Percentiles rank a stretch among this genome's conserved stretches.
phyloP scores from a whole-genome alignment of 2,329 filamentous ascomycete genomes.

The Huntiella decipiens region DNA sequence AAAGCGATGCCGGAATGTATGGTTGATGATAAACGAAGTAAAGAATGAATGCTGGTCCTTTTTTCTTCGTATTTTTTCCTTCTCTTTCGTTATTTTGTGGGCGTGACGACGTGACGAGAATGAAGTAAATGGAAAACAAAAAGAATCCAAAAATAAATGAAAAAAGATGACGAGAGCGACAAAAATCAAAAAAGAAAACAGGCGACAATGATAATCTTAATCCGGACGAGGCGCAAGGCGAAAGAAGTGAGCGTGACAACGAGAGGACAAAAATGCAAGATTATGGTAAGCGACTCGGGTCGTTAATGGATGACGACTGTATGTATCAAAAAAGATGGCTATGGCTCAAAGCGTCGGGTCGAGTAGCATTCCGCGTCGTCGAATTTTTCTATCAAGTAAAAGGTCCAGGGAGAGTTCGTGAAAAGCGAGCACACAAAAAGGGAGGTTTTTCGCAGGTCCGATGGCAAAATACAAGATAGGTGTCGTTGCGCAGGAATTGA shows the following conservation, averaged over 20 bases:
- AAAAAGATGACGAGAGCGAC: constrained; percentile 1
- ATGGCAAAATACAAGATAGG: too few relatives aligned
- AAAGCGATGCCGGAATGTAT: neutral
- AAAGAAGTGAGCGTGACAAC: neutral
- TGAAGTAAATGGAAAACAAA: neutral
- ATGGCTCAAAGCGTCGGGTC: neutral
- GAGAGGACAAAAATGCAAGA: neutral
- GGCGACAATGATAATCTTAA: neutral
- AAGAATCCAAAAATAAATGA: constrained; percentile 3
- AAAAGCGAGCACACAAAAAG: too few relatives aligned
- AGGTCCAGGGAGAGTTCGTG: too few relatives aligned
- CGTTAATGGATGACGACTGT: neutral
- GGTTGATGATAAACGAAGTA: neutral
- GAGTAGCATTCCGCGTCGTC: constrained; percentile 1
- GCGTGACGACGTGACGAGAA: neutral
- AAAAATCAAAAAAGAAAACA: constrained; percentile 2
- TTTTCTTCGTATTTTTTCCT: neutral
- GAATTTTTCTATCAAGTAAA: neutral
- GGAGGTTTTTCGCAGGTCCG: too few relatives aligned
- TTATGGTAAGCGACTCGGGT: neutral
- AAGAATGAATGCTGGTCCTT: neutral
- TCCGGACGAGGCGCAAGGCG: neutral
- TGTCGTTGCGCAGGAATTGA: too few relatives aligned
- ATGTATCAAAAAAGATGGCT: neutral
- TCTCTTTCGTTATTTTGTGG: neutral